Evolutionary conservation across 768 basidiomycete genomes (phyloP).

Genomic region (Mycena galopus): DNA sequence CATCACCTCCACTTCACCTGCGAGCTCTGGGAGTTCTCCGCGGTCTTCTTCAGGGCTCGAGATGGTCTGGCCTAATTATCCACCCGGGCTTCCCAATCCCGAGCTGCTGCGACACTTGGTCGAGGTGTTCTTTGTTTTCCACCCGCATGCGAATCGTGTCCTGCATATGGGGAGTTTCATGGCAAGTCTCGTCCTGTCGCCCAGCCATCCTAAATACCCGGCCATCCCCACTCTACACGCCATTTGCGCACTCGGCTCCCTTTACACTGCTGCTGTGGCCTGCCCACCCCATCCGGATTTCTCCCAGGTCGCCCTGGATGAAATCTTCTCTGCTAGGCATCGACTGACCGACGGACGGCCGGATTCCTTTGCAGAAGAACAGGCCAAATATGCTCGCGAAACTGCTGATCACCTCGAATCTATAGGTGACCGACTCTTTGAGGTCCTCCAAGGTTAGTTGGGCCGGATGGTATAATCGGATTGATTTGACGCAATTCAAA

Average conservation of each 20-base stretch:
- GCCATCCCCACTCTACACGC: slow-evolving; percentile 80
- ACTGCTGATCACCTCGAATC: slow-evolving; percentile 61
- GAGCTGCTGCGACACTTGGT: slow-evolving; percentile 71
- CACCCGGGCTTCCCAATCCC: slow-evolving; percentile 70
- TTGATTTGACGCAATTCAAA: slow-evolving; percentile 41
- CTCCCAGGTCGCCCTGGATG: slow-evolving; percentile 61
- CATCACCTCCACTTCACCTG: slow-evolving; percentile 6
- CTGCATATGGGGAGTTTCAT: slow-evolving; percentile 79
- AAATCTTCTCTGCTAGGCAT: slow-evolving; percentile 63
- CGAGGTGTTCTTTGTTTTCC: slow-evolving; percentile 78
- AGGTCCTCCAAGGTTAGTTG: slow-evolving; percentile 70
- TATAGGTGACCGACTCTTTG: slow-evolving; percentile 67
- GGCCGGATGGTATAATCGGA: not conserved
- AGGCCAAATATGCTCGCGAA: slow-evolving; percentile 68
- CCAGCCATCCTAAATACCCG: slow-evolving; percentile 81
- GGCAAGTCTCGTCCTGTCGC: slow-evolving; percentile 71
- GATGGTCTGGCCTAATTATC: slow-evolving; percentile 71
- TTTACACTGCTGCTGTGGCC: slow-evolving; percentile 78
- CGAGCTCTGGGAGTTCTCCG: slow-evolving; percentile 33
- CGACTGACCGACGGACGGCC: slow-evolving; percentile 59
- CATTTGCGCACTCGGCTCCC: slow-evolving; percentile 85
- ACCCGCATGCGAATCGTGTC: slow-evolving; percentile 79
- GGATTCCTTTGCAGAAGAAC: slow-evolving; percentile 76
- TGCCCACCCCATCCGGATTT: slow-evolving; percentile 67
- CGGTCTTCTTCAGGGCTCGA: slow-evolving; percentile 46